phyloP scores from a whole-genome alignment of 345 rosid genomes.

The Punica granatum region DNA sequence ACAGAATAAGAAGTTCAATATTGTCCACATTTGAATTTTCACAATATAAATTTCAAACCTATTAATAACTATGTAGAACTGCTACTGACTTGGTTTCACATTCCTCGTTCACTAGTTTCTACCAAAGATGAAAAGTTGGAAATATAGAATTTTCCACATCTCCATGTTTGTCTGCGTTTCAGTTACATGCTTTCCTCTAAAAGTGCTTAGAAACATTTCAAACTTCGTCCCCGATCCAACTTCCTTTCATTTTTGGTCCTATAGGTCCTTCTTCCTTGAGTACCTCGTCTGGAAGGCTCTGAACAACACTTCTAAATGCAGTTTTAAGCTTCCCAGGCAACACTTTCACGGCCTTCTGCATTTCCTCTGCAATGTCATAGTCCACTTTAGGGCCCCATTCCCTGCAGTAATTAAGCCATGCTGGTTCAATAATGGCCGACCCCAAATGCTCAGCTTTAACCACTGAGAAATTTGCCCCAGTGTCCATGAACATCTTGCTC shows the following conservation, averaged over 20 bases:
- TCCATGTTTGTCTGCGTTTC: background rate
- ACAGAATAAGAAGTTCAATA: background rate
- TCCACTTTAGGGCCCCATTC: slow-evolving; percentile 18
- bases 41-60: background rate
- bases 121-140: background rate
- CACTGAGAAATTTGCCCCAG: slow-evolving; percentile 6
- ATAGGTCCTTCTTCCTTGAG: slow-evolving; percentile 20
- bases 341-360: slow-evolving; percentile 3
- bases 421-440: slow-evolving; percentile 3
- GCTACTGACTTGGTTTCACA: background rate
- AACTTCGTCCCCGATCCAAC: slow-evolving; percentile 20
- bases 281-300: slow-evolving; percentile 14
- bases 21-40: background rate
- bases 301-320: background rate
- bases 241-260: slow-evolving; percentile 15
- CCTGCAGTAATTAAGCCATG: slow-evolving; percentile 16
- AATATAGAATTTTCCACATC: background rate
- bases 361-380: slow-evolving; percentile 14
- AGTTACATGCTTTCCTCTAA: background rate
- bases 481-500: slow-evolving; percentile 15
- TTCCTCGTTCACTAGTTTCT: background rate
- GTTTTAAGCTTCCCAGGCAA: slow-evolving; percentile 14
- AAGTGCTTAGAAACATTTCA: background rate
- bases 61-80: background rate
- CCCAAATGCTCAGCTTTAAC: slow-evolving; percentile 15